Conservation (phyloP, 805 yeast genomes). For the Schwanniomyces pseudopolymorphus region DNA sequence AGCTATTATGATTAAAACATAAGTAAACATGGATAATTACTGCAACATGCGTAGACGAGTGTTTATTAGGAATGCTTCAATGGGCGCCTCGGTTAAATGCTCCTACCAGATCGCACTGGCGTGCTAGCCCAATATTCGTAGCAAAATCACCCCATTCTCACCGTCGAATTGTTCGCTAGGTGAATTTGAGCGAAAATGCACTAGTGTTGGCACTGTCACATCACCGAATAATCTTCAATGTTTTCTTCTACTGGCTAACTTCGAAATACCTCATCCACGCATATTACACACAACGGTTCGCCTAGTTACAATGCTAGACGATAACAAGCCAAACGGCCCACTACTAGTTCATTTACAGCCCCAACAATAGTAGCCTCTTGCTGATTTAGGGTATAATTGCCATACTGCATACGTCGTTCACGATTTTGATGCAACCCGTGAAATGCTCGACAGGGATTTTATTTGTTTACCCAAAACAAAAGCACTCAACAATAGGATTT, state of each 20-base stretch:
- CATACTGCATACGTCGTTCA: not conserved
- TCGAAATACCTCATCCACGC: too few relatives aligned
- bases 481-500: not conserved
- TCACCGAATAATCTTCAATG: too few relatives aligned
- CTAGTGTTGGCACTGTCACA: too few relatives aligned
- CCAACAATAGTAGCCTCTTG: not conserved
- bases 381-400: not conserved
- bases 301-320: not conserved
- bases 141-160: not conserved
- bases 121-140: too few relatives aligned
- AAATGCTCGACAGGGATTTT: not conserved
- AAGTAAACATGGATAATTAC: not conserved
- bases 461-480: constrained; percentile 1
- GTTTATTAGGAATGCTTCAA: not conserved
- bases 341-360: not conserved
- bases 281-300: not conserved
- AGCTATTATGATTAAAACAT: not conserved
- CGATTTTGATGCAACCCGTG: not conserved
- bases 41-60: not conserved
- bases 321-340: too few relatives aligned
- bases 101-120: too few relatives aligned
- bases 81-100: too few relatives aligned
- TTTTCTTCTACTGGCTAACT: too few relatives aligned
- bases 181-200: too few relatives aligned
- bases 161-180: not conserved